Base-by-base conservation (phyloP, 2,329 filamentous ascomycete species). In the Verticillium klebahnii region DNA sequence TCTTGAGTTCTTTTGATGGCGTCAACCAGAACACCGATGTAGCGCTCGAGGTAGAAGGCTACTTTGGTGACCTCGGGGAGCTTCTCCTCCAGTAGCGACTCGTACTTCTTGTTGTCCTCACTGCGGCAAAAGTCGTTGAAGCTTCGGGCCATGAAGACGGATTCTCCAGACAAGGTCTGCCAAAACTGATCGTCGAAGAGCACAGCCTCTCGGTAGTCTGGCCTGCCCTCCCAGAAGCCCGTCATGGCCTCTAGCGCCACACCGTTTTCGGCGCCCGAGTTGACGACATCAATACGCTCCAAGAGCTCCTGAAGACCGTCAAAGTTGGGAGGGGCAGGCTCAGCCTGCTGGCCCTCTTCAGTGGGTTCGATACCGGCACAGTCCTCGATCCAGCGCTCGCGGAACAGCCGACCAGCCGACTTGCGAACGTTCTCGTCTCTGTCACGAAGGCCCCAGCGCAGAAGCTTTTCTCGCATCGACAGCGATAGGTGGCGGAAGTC, bases 331-430 rank as follows among this genome's bases (percentile, higher is more conserved):
- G 83, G 82, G 1, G 85, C 82, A 6, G 85, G 77, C 62, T 86
- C 82, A 17, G 77, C 77, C 5, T 83, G 81, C 57, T 83, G 82
- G 34, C 84, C 84, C 45, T 86, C 85, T 19, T 82, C 80, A 57
- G 85, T 84, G 40, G 88, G 84, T 8, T 82, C 79, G 1, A 85
- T 81, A 2, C 89, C 89, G 6, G 91, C 93, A 69, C 93, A 97
- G 71, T 98, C 92, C 71, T 98, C 94, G 64, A 99, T 94, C 95
- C 95, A 99, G n/a, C 92, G 87, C 71, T 97, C 93, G 64, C 90
- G 88, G 78, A 99, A 99, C 7, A 98, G 81, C 56, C 91, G 89
- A 8, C 91, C 92, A 3, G 95, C 91, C 9, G 94, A 94, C 73
- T 97, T 96, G 59, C 93, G 88, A 14, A 99, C 95, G 68, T 90